Conservation (phyloP, 495 filamentous ascomycete species). For the Aspergillus cristatus region DNA sequence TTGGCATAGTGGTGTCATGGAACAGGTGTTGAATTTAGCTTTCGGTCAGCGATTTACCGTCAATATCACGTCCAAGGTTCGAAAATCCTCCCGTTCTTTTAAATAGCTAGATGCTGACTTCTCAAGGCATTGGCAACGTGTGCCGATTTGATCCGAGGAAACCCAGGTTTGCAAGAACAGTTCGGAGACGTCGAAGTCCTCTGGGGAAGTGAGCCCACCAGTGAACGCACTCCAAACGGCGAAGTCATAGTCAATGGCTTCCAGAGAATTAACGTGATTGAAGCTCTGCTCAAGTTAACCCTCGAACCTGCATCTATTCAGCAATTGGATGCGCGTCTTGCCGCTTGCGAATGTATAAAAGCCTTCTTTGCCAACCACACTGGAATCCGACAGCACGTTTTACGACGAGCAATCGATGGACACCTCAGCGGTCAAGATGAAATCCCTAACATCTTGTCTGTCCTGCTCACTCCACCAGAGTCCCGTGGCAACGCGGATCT, state of each 20-base stretch:
- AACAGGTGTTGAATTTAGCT: constrained; percentile 71
- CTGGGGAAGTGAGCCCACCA: constrained; percentile 23
- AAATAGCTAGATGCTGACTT: constrained; percentile 10
- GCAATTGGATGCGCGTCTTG: constrained; percentile 70
- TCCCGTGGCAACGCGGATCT: constrained; percentile 59
- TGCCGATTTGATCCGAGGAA: constrained; percentile 81
- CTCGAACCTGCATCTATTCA: constrained; percentile 56
- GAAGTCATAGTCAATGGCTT: constrained; percentile 37
- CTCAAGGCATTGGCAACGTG: constrained; percentile 68
- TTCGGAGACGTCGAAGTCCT: constrained; percentile 67
- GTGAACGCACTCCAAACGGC: constrained; percentile 26
- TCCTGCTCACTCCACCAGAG: constrained; percentile 57
- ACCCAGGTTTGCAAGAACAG: constrained; percentile 66
- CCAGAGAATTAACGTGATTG: constrained; percentile 73
- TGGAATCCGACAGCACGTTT: constrained; percentile 73
- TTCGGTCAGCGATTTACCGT: constrained; percentile 70
- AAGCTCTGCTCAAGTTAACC: constrained; percentile 81
- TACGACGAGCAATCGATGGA: constrained; percentile 81
- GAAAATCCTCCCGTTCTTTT: constrained; percentile 9
- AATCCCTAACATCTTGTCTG: constrained; percentile 84
- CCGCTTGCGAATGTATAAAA: constrained; percentile 81
- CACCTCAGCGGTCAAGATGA: constrained; percentile 70
- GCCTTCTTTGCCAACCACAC: constrained; percentile 79
- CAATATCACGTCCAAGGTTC: constrained; percentile 72
- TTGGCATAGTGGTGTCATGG: constrained; percentile 70